phyloP scores from a whole-genome alignment of 192 early-diverging fungal species.

The Backusella circina region DNA sequence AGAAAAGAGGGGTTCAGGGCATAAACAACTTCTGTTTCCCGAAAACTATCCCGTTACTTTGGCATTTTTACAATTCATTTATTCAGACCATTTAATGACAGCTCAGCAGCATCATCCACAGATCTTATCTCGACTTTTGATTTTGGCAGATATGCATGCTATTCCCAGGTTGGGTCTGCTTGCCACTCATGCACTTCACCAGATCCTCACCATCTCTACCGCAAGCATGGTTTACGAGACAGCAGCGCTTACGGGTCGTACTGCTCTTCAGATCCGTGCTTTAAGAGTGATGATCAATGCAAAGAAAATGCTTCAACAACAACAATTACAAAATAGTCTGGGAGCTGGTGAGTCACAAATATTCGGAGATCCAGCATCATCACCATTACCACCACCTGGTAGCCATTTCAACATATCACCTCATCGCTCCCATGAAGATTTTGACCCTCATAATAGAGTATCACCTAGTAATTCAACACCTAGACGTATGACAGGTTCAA shows the following conservation, averaged over 20 bases:
- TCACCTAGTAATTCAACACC: background rate
- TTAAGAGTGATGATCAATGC: constrained; percentile 49
- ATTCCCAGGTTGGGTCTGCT: constrained; percentile 54
- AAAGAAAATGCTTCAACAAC: constrained; percentile 51
- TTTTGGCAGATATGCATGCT: constrained; percentile 59
- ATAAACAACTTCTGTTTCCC: constrained; percentile 33
- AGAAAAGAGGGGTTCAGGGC: constrained; percentile 21
- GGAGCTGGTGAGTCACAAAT: background rate
- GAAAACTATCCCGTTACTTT: constrained; percentile 46
- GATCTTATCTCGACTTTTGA: constrained; percentile 61
- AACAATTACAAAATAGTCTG: background rate
- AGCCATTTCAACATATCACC: background rate
- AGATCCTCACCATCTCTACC: constrained; percentile 55
- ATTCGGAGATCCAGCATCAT: background rate
- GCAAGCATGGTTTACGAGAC: constrained; percentile 69
- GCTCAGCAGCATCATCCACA: constrained; percentile 64
- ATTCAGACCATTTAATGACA: constrained; percentile 66
- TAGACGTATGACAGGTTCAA: constrained; percentile 1
- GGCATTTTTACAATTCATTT: constrained; percentile 63
- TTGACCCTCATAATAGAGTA: background rate
- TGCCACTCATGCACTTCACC: constrained; percentile 56
- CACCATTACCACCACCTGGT: background rate
- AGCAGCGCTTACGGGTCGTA: constrained; percentile 55
- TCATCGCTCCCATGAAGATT: background rate
- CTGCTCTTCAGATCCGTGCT: constrained; percentile 57